phyloP scores from a whole-genome alignment of 108 stramenopile genomes.

The Nitzschia sp. region DNA sequence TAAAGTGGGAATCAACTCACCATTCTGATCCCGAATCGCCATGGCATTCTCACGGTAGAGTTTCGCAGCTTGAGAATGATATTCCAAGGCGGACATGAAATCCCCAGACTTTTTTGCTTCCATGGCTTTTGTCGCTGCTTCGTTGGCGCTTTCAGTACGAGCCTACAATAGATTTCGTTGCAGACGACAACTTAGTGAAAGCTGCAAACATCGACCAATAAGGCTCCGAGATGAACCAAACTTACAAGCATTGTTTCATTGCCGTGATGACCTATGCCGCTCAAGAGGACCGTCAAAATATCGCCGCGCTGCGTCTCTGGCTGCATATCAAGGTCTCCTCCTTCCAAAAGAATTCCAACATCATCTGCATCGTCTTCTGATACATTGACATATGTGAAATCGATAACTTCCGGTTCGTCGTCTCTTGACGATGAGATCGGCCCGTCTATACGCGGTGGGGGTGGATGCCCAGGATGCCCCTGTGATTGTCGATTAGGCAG shows the following conservation, averaged over 20 bases:
- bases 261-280: conserved; percentile 25
- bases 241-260: conserved; percentile 31
- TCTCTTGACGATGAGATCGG: conserved; percentile 1
- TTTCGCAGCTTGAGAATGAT: conserved; percentile 47
- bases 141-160: conserved; percentile 37
- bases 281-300: conserved; percentile 34
- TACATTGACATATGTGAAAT: conserved; percentile 59
- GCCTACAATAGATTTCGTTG: conserved; percentile 5
- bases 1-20: no score
- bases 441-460: conserved; percentile 1
- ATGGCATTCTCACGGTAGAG: conserved; percentile 46
- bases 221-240: neutral
- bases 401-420: conserved; percentile 32
- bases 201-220: neutral
- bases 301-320: conserved; percentile 28
- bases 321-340: conserved; percentile 12
- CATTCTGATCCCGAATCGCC: conserved; percentile 31
- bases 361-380: conserved; percentile 45
- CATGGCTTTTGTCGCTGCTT: conserved; percentile 29
- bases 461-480: neutral
- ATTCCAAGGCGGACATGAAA: conserved; percentile 38
- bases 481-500: conserved; percentile 20
- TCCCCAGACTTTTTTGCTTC: conserved; percentile 46
- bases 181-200: no score
- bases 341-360: conserved; percentile 23